Conservation (phyloP, 2,329 filamentous ascomycete genomes). For the Cadophora sp. region DNA sequence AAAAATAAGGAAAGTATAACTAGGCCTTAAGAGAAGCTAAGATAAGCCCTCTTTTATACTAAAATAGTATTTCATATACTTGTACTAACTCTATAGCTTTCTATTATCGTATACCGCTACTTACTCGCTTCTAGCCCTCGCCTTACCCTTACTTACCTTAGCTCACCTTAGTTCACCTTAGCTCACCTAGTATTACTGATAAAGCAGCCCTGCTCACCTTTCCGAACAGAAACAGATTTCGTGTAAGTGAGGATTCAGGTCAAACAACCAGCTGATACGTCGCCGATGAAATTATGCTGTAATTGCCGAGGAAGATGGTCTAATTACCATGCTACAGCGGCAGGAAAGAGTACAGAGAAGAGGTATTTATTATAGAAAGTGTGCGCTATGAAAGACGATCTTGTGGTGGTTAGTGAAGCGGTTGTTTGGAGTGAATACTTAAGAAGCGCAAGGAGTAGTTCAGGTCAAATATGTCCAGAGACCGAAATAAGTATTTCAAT, state of each 20-base stretch:
- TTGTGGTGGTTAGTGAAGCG: no score
- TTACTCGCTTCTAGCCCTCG: neutral
- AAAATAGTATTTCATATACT: slow-evolving; percentile 15
- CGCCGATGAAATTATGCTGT: no score
- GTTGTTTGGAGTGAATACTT: no score
- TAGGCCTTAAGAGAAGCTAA: slow-evolving; percentile 1
- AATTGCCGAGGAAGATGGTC: no score
- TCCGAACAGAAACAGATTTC: slow-evolving; percentile 14
- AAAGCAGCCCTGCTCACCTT: slow-evolving; percentile 15
- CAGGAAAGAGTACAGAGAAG: no score
- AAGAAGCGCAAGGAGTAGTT: no score
- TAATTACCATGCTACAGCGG: no score
- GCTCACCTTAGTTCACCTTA: slow-evolving; percentile 8
- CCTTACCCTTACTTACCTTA: neutral
- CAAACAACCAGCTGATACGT: slow-evolving; percentile 2
- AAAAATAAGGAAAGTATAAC: slow-evolving; percentile 11
- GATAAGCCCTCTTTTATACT: slow-evolving; percentile 4
- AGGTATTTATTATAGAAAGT: no score
- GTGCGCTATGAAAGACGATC: no score
- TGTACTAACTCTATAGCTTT: neutral
- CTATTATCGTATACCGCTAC: neutral
- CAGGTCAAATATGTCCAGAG: no score
- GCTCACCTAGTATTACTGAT: neutral
- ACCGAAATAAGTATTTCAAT: no score
- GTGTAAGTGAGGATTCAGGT: slow-evolving; percentile 16